phyloP scores from a whole-genome alignment of 495 filamentous ascomycete genomes.

The Bacidia gigantensis region DNA sequence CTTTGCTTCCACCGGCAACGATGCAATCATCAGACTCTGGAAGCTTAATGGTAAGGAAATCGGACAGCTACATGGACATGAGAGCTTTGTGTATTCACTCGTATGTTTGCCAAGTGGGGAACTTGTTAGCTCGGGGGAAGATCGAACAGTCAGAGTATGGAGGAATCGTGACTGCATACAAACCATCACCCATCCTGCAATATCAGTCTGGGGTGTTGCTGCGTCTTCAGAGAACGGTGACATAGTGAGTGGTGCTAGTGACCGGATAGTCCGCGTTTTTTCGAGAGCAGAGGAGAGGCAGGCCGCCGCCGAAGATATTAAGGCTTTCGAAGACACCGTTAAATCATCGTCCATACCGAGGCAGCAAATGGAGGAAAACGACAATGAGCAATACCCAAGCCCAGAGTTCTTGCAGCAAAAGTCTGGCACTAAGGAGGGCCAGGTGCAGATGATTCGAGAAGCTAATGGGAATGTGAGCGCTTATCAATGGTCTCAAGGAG shows the following conservation, averaged over 20 bases:
- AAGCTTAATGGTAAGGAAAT: slow-evolving; percentile 60
- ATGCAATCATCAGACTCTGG: slow-evolving; percentile 75
- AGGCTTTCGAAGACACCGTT: slow-evolving; percentile 68
- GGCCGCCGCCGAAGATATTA: slow-evolving; percentile 43
- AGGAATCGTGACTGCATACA: slow-evolving; percentile 68
- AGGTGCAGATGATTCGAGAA: slow-evolving; percentile 81
- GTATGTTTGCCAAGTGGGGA: slow-evolving; percentile 66
- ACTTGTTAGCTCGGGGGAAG: slow-evolving; percentile 82
- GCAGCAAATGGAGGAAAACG: slow-evolving; percentile 64
- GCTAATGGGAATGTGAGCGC: slow-evolving; percentile 63
- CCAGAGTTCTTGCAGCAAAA: slow-evolving; percentile 70
- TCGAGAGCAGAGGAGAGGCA: slow-evolving; percentile 56
- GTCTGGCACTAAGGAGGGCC: slow-evolving; percentile 81
- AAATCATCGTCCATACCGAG: slow-evolving; percentile 73
- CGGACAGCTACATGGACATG: slow-evolving; percentile 69
- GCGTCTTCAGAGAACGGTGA: slow-evolving; percentile 71
- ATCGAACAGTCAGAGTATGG: slow-evolving; percentile 86
- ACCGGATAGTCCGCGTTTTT: slow-evolving; percentile 76
- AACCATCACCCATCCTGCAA: slow-evolving; percentile 93
- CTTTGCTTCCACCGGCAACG: slow-evolving; percentile 82
- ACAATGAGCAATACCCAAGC: slow-evolving; percentile 80
- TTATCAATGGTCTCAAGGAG: slow-evolving; percentile 61
- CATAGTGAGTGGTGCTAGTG: slow-evolving; percentile 84
- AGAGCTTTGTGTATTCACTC: slow-evolving; percentile 90
- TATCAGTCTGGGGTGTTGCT: slow-evolving; percentile 88